These are phyloP conservation scores for Neurospora tetrasperma DNA, from an alignment of 495 filamentous ascomycete genomes.

Conservation along the genomic window DNA sequence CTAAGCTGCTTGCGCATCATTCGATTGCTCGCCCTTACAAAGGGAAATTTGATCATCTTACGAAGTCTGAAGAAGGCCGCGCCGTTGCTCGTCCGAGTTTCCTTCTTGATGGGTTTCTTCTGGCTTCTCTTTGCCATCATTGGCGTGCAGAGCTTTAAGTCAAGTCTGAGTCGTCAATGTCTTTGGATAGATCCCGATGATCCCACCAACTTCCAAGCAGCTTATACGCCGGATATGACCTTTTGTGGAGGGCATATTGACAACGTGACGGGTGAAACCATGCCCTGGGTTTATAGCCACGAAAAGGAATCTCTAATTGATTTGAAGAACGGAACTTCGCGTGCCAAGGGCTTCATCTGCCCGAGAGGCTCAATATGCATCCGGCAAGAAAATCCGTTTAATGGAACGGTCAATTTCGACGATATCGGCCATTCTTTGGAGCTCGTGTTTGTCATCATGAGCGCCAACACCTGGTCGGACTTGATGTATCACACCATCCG, in stretches of 20 bases:
- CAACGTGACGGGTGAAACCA: constrained; percentile 40
- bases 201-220: constrained; percentile 29
- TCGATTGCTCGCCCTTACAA: constrained; percentile 77
- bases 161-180: constrained; percentile 78
- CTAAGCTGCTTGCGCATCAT: constrained; percentile 88
- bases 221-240: constrained; percentile 49
- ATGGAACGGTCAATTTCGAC: constrained; percentile 85
- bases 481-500: constrained; percentile 86
- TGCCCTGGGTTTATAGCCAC: constrained; percentile 52
- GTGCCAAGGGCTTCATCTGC: constrained; percentile 84
- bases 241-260: constrained; percentile 82
- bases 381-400: constrained; percentile 68
- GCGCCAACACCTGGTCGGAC: constrained; percentile 90
- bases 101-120: constrained; percentile 94
- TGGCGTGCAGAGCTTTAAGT: constrained; percentile 95
- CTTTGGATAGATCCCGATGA: constrained; percentile 64
- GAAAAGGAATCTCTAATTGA: not conserved
- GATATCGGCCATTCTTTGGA: constrained; percentile 86
- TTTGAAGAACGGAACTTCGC: constrained; percentile 24
- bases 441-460: constrained; percentile 98
- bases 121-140: constrained; percentile 98
- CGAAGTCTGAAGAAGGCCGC: constrained; percentile 92
- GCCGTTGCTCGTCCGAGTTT: constrained; percentile 87
- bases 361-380: constrained; percentile 74
- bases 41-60: constrained; percentile 88